Evolutionary conservation across 495 filamentous ascomycete species (phyloP), one percentile per base, ranked within the genome.

Genomic region (Xylaria cubensis): DNA sequence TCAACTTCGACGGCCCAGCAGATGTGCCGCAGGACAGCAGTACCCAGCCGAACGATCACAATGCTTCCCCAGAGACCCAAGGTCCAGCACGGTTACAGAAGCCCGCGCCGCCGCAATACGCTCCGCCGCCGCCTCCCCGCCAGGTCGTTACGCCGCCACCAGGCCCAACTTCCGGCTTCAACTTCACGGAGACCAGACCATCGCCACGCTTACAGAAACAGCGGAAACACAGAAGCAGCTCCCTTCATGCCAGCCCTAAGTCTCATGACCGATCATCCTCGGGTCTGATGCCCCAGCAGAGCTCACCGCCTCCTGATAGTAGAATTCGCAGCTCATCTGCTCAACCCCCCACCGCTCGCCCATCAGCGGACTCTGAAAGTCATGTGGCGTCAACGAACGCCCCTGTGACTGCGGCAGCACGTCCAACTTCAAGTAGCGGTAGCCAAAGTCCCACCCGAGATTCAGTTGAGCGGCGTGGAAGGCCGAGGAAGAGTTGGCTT

Each of bases 401-500:
- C 53, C 21, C 44, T 24, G 26, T 69, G 44, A 10, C 67, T 64
- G 26, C 65, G 24, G 46, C 74, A 32, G 51, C 74, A 62, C 78
- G 78, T 41, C 78, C 77, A 1, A 70, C 66, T 36, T 78, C 76
- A 7, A 81, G 79, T 67, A 79, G 83, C 70, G 79, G 77, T 44
- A 81, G 68, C 64, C 75, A 78, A 41, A 79, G 79, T 50, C 79
- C 81, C 46, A 71, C 76, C 12, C 70, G 71, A 3, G 77, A 78
- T 9, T 61, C 58, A 4, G 64, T 69, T 17, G 80, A 80, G 64
- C 72, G 73, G 15, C 76, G 74, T 24, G 78, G 79, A 10, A 81
- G 80, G 59, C 32, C 76, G 46, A 78, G 82, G 59, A 81, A 71
- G 74, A 85, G 80, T 64, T 85, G 83, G 84, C 79, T 87, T 5